Percentiles rank a stretch among this genome's conserved stretches.
Conservation (phyloP, 1,284 basidiomycete species). For the Apiotrichum brassicae region DNA sequence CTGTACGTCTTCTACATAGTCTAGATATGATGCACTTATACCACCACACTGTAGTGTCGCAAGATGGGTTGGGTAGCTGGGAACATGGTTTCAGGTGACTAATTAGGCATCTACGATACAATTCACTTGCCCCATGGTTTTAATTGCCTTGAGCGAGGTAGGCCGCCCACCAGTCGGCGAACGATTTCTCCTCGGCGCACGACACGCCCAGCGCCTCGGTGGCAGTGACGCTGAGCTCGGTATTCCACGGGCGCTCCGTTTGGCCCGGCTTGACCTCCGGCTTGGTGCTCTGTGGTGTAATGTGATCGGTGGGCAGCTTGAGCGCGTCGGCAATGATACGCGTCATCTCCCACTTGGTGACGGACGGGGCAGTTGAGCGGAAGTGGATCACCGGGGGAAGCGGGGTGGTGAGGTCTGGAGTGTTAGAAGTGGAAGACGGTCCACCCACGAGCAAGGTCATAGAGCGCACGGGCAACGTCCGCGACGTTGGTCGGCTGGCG, state of each 20-base stretch:
- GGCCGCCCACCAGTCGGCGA: conserved; percentile 40
- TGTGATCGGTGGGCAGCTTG: conserved; percentile 35
- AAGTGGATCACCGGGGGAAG: conserved; percentile 48
- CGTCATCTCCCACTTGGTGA: conserved; percentile 52
- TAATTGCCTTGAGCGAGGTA: conserved; percentile 15
- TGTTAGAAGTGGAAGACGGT: neutral
- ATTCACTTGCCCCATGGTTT: no score
- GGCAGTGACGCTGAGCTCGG: conserved; percentile 34
- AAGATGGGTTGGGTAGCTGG: no score
- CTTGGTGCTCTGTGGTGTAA: conserved; percentile 31
- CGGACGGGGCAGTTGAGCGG: conserved; percentile 43
- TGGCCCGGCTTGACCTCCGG: conserved; percentile 25
- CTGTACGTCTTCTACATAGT: conserved; percentile 4
- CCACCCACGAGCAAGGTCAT: conserved; percentile 40
- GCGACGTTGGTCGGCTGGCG: conserved; percentile 51
- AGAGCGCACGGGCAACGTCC: conserved; percentile 48
- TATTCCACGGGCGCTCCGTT: conserved; percentile 44
- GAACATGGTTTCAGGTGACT: no score
- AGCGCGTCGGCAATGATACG: conserved; percentile 38
- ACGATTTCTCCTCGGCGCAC: conserved; percentile 27
- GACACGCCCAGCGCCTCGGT: conserved; percentile 36
- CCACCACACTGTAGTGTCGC: no score
- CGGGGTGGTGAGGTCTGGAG: conserved; percentile 24
- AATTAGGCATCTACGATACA: no score
- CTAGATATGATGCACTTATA: conserved; percentile 6